Evolutionary conservation across 768 basidiomycete species (phyloP).

Genomic region (Chalciporus piperatus): DNA sequence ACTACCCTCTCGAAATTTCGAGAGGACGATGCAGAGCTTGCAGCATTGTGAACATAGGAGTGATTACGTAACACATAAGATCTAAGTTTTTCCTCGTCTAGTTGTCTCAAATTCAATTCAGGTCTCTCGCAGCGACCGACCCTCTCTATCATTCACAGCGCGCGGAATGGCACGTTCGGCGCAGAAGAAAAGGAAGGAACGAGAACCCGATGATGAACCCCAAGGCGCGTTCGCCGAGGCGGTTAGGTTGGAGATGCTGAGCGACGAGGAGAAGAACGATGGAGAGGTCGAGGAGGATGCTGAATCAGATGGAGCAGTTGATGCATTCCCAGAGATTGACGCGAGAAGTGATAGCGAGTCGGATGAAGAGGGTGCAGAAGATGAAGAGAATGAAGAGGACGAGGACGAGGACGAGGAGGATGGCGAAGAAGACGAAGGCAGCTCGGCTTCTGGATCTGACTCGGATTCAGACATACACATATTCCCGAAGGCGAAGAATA

Average conservation of each 20-base stretch:
- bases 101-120: neutral
- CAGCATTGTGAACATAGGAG: slow-evolving; percentile 1
- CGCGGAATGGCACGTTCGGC: slow-evolving; percentile 33
- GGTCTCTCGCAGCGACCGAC: slow-evolving; percentile 1
- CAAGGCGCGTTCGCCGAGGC: slow-evolving; percentile 34
- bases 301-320: slow-evolving; percentile 56
- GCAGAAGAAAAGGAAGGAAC: slow-evolving; percentile 60
- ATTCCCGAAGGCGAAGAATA: slow-evolving; percentile 61
- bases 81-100: slow-evolving; percentile 8
- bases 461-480: slow-evolving; percentile 50
- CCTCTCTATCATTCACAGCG: slow-evolving; percentile 17
- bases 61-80: slow-evolving; percentile 15
- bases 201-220: slow-evolving; percentile 37
- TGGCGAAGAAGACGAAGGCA: slow-evolving; percentile 37
- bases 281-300: slow-evolving; percentile 29
- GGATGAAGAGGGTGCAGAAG: slow-evolving; percentile 27
- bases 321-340: slow-evolving; percentile 73
- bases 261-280: slow-evolving; percentile 60
- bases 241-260: slow-evolving; percentile 65
- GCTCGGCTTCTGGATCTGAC: slow-evolving; percentile 27
- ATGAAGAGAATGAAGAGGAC: slow-evolving; percentile 34
- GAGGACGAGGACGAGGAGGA: slow-evolving; percentile 38
- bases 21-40: neutral
- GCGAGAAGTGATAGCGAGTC: slow-evolving; percentile 42
- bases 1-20: neutral